Conservation (phyloP, 768 basidiomycete species). For the Boletus rubropictus region DNA sequence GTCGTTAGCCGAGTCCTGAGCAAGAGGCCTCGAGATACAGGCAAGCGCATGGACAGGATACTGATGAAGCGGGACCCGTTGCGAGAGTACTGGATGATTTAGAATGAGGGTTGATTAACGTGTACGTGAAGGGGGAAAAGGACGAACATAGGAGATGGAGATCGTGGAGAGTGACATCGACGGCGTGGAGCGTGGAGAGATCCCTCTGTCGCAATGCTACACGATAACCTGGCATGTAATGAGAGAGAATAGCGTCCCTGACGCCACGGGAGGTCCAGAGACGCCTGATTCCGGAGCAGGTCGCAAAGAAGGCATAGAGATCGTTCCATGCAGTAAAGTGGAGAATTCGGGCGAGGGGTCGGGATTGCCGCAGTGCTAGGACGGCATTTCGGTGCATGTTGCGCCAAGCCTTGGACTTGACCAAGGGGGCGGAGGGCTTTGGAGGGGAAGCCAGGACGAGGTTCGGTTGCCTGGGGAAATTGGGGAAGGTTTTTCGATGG, state of each 20-base stretch:
- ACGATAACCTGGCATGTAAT: constrained; percentile 55
- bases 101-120: constrained; percentile 4
- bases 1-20: constrained; percentile 29
- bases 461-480: neutral
- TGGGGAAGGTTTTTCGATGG: neutral
- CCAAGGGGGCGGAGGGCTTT: neutral
- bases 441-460: constrained; percentile 1
- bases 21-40: constrained; percentile 37
- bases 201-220: constrained; percentile 39
- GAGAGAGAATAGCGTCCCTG: constrained; percentile 37
- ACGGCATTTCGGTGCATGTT: constrained; percentile 26
- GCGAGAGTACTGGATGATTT: constrained; percentile 51
- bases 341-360: constrained; percentile 32
- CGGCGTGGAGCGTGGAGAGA: constrained; percentile 36
- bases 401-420: constrained; percentile 22
- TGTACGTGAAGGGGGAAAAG: constrained; percentile 3
- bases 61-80: constrained; percentile 55
- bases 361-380: constrained; percentile 31
- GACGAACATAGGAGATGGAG: constrained; percentile 61
- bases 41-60: constrained; percentile 68
- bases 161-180: constrained; percentile 53
- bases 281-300: constrained; percentile 32
- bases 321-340: constrained; percentile 33
- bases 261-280: constrained; percentile 30
- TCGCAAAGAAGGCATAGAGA: constrained; percentile 35